These are phyloP conservation scores for Candida qinlingensis DNA, from an alignment of 805 yeast species.

Conservation along the genomic window DNA sequence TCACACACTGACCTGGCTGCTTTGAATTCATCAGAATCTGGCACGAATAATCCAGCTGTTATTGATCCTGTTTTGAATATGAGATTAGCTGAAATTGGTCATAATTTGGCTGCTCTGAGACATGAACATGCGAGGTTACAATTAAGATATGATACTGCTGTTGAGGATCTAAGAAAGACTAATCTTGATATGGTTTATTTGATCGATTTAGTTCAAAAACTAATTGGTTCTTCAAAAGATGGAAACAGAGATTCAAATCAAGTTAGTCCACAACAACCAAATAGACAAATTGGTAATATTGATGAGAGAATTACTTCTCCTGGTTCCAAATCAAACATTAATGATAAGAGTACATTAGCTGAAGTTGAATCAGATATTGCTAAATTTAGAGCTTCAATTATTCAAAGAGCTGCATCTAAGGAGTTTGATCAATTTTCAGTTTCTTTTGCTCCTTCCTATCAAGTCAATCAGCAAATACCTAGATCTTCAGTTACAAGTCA, in stretches of 20 bases:
- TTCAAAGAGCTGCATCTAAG: constrained; percentile 23
- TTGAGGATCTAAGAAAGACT: constrained; percentile 42
- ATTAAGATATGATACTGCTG: constrained; percentile 41
- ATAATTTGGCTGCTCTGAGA: constrained; percentile 32
- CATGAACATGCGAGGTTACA: constrained; percentile 39
- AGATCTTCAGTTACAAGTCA: constrained; percentile 8
- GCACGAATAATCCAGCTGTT: constrained; percentile 1
- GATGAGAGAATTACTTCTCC: constrained; percentile 19
- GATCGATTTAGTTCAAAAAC: constrained; percentile 39
- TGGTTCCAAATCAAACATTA: constrained; percentile 8
- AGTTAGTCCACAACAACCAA: not conserved
- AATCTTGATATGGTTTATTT: constrained; percentile 50
- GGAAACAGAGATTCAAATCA: constrained; percentile 2
- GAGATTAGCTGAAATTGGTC: constrained; percentile 34
- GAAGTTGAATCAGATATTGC: constrained; percentile 22
- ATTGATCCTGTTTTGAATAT: constrained; percentile 23
- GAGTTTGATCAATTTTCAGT: constrained; percentile 22
- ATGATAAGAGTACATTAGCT: constrained; percentile 9
- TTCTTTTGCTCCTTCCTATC: constrained; percentile 23
- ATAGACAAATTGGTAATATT: not conserved
- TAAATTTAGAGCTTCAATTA: constrained; percentile 21
- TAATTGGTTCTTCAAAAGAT: constrained; percentile 15
- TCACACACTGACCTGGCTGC: constrained; percentile 14
- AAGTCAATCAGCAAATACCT: constrained; percentile 16
- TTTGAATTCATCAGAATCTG: constrained; percentile 1